Base-by-base conservation (phyloP, 177 flowering plant species). In the Vitis hybrid region DNA sequence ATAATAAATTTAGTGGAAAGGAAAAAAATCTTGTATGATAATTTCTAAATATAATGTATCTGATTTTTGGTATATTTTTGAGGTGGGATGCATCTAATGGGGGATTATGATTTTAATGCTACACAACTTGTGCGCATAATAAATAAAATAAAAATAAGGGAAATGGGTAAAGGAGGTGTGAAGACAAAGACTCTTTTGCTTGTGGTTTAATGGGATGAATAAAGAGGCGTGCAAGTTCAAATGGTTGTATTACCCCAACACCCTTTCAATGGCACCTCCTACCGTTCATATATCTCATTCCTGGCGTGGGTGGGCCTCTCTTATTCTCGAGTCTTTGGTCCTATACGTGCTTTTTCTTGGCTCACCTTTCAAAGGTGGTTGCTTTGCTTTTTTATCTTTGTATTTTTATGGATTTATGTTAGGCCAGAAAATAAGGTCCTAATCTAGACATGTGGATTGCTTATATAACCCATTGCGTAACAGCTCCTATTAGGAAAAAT, bases 311-410 rank as follows among this genome's bases (percentile, higher is more conserved):
- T 76, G 75, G 75, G 70, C 72, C 68, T 71, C 52, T 53, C 2
- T 52, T 14, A 5, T 51, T 60, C 49, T 31, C 4, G 60, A 7
- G 26, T 14, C 55, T 62, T 9, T 14, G 11, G 48, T 70, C 22
- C 6, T 66, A 20, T 16, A 53, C 53, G 50, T 51, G 22, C n/a
- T 51, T n/a, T 11, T 15, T 48, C 52, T 29, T 60, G 6, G 58
- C 55, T 18, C 19, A 7, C 50, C 71, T 69, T 70, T 69, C 69
- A 65, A 69, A 58, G 72, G 19, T 58, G 69, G 64, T 65, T 69
- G 77, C 73, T 65, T 69, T 60, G 57, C 64, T 55, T 63, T 66
- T 13, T 11, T 8, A 2, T 71, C 26, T 16, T 10, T 52, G 7
- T 62, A 2, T 51, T 11, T 52, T 26, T 71, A 48, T 56, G 48